A percentile compares a stretch with the other conserved stretches of the same genome.
These are phyloP conservation scores for sweet orange (Citrus sinensis) DNA, from an alignment of 345 rosid genomes.

Conservation along the genomic window DVS_A1.0 CM039166.1:20614501-20615000, in stretches of 20 bases:
- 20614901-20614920: not conserved
- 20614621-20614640: not conserved
- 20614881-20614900: not conserved
- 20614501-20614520: slow-evolving; percentile 20
- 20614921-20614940: not conserved
- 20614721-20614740: slow-evolving; percentile 14
- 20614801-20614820: not conserved
- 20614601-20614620: not conserved
- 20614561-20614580: not conserved
- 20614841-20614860: not conserved
- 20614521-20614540: not conserved
- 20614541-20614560: not conserved
- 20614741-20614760: slow-evolving; percentile 7
- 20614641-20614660: not conserved
- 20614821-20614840: not conserved
- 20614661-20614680: slow-evolving; percentile 1
- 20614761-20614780: not conserved
- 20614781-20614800: not conserved
- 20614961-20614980: too few species aligned
- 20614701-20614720: slow-evolving; percentile 11
- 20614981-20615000: not conserved
- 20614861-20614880: not conserved
- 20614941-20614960: not conserved
- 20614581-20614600: not conserved
- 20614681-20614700: slow-evolving; percentile 20